Evolutionary conservation across 1,284 basidiomycete species (phyloP).

Genomic region (Fomitopsis schrenkii): DNA sequence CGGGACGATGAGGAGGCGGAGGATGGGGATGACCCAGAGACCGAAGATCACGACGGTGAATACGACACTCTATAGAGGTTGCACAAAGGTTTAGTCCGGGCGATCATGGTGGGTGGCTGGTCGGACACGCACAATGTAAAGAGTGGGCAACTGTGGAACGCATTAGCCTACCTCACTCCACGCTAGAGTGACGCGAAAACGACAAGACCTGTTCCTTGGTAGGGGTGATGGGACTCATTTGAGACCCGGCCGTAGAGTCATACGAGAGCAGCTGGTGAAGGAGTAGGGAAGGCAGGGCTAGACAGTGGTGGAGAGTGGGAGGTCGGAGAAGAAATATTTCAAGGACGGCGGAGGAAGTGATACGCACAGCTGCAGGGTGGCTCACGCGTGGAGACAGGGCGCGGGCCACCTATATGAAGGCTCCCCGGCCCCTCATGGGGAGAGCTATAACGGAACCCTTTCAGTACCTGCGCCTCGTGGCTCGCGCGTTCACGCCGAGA

Average conservation of each 20-base stretch:
- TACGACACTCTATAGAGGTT: conserved; percentile 56
- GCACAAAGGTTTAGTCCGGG: conserved; percentile 1
- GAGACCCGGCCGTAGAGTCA: background rate
- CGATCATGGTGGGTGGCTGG: background rate
- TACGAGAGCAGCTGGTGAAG: background rate
- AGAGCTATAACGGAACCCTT: background rate
- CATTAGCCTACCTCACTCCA: background rate
- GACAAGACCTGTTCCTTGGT: conserved; percentile 27
- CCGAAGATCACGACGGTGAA: conserved; percentile 79
- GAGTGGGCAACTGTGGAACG: conserved; percentile 31
- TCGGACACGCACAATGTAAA: conserved; percentile 63
- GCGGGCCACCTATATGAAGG: background rate
- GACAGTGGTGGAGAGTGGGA: conserved; percentile 24
- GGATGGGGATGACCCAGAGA: conserved; percentile 76
- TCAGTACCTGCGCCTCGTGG: conserved; percentile 1
- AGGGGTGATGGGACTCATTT: conserved; percentile 26
- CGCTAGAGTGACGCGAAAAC: background rate
- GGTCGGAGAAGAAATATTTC: conserved; percentile 7
- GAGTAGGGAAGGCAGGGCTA: background rate
- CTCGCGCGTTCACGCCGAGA: conserved; percentile 1
- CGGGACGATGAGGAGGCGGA: conserved; percentile 70
- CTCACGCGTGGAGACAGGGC: background rate
- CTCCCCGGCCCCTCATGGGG: conserved; percentile 1
- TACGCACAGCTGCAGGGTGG: conserved; percentile 3
- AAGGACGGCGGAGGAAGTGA: background rate